Percentiles rank a stretch among this genome's conserved stretches.
phyloP scores from a whole-genome alignment of 805 yeast genomes.

The Saccharomycopsis sp. region DNA sequence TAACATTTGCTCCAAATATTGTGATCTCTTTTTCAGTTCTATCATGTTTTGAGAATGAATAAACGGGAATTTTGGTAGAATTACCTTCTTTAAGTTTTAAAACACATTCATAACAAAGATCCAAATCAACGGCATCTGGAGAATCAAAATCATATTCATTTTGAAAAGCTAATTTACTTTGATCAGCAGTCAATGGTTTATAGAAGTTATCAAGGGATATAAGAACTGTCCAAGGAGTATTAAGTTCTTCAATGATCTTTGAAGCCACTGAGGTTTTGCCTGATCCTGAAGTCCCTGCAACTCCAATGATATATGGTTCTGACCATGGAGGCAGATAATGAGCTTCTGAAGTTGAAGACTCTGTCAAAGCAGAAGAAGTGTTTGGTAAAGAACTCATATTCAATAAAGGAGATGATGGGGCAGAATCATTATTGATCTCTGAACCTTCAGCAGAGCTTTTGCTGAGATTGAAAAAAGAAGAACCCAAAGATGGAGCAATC shows the following conservation, averaged over 20 bases:
- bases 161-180: slow-evolving; percentile 51
- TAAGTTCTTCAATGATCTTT: slow-evolving; percentile 60
- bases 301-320: slow-evolving; percentile 77
- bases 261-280: slow-evolving; percentile 93
- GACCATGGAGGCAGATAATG: slow-evolving; percentile 78
- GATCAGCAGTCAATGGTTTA: slow-evolving; percentile 55
- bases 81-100: slow-evolving; percentile 60
- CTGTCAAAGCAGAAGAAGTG: neutral
- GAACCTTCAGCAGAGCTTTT: neutral
- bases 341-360: neutral
- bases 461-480: slow-evolving; percentile 2
- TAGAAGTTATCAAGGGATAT: slow-evolving; percentile 88
- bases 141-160: slow-evolving; percentile 78
- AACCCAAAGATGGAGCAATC: slow-evolving; percentile 1
- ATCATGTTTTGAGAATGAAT: slow-evolving; percentile 55
- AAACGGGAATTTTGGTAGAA: slow-evolving; percentile 54
- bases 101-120: slow-evolving; percentile 54
- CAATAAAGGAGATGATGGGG: too few relatives aligned
- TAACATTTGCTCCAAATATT: slow-evolving; percentile 89
- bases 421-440: too few relatives aligned
- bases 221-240: slow-evolving; percentile 92
- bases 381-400: too few relatives aligned
- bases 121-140: slow-evolving; percentile 79
- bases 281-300: slow-evolving; percentile 80
- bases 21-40: slow-evolving; percentile 54